A percentile compares a stretch with the other conserved stretches of the same genome.
Conservation (phyloP, 2,329 filamentous ascomycete genomes). For the Colletotrichum cereale region DNA sequence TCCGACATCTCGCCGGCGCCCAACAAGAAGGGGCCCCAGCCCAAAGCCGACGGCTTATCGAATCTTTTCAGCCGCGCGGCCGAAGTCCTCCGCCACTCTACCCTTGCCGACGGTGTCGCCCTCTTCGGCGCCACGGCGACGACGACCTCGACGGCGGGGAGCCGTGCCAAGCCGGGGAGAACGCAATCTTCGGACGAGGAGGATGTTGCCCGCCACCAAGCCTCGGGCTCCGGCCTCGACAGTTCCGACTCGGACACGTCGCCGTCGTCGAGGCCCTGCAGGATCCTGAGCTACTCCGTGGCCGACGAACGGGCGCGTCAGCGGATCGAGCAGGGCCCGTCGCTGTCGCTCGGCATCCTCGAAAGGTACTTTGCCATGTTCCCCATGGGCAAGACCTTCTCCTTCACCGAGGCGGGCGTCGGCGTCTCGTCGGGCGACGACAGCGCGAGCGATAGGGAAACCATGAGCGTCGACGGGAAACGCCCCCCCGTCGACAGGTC, state of each 20-base stretch:
- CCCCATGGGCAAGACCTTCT: slow-evolving; percentile 48
- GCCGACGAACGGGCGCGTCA: slow-evolving; percentile 44
- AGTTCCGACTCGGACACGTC: slow-evolving; percentile 49
- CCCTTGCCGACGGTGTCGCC: slow-evolving; percentile 49
- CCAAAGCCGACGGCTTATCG: slow-evolving; percentile 43
- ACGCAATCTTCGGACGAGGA: slow-evolving; percentile 40
- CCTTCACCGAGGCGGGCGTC: slow-evolving; percentile 47
- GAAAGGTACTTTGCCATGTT: slow-evolving; percentile 49
- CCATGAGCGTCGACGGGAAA: slow-evolving; percentile 18
- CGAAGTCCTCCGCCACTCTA: slow-evolving; percentile 47
- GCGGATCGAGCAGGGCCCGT: slow-evolving; percentile 46
- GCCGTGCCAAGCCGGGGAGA: slow-evolving; percentile 24
- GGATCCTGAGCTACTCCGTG: slow-evolving; percentile 47
- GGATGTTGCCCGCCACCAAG: slow-evolving; percentile 32
- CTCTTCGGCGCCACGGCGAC: slow-evolving; percentile 48
- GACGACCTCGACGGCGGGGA: slow-evolving; percentile 25
- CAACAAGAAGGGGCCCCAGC: slow-evolving; percentile 16
- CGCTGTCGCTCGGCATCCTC: slow-evolving; percentile 46
- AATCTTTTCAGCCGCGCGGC: slow-evolving; percentile 47
- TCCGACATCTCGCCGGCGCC: slow-evolving; percentile 12
- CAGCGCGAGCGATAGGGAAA: slow-evolving; percentile 46
- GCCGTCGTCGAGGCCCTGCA: slow-evolving; percentile 45
- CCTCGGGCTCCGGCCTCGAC: slow-evolving; percentile 43
- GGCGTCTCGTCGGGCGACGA: slow-evolving; percentile 50
- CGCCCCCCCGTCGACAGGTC: neutral